Base-by-base conservation (phyloP, 2,329 filamentous ascomycete species). In the Thelonectria rubi region DNA sequence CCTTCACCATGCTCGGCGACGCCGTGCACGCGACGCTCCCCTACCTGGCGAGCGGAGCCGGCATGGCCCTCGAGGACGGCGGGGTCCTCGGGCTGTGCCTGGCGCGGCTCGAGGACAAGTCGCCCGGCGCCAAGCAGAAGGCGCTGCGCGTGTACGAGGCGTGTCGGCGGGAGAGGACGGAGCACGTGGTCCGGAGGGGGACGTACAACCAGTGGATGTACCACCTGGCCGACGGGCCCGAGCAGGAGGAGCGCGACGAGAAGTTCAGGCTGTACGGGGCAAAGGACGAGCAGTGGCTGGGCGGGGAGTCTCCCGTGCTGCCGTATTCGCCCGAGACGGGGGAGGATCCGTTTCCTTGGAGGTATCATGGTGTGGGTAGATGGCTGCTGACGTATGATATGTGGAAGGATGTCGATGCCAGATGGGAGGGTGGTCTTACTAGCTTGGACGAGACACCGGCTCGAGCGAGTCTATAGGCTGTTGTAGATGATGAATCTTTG, bases 21-120 rank as follows among this genome's bases (percentile, higher is more conserved):
- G 85, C 87, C 0, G 86, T 86, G 2, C 87, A 90, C 63, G 86
- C 88, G 1, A 89, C 86, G 0, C 77, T 90, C 0, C 88, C 88
- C 0, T 90, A 90, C 69, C 77, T 88, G 0, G 85, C 85, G 2
- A 72, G 62, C 34, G 80, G 84, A 2, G 86, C 85, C 0, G 85
- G 85, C 2, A 88, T 88, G 85, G 82, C 83, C 4, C 77, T 88
- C 1, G 86, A 89, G 72, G 86, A 89, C 56, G 86, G 79, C 0
- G 84, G 83, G 3, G 84, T 86, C 0, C 76, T 88, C 0, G 85
- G 86, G 0, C 75, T 86, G 46, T 86, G 84, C 57, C 78, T 88
- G 1, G 79, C 79, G 0, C 78, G 79, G 5, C 65, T 86, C 1
- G 78, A 76, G 0, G 76, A 79, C 37, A 76, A 73, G 58, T 79